Conservation (phyloP, 257 asterid genomes). For the Scutellaria galericulata region DNA sequence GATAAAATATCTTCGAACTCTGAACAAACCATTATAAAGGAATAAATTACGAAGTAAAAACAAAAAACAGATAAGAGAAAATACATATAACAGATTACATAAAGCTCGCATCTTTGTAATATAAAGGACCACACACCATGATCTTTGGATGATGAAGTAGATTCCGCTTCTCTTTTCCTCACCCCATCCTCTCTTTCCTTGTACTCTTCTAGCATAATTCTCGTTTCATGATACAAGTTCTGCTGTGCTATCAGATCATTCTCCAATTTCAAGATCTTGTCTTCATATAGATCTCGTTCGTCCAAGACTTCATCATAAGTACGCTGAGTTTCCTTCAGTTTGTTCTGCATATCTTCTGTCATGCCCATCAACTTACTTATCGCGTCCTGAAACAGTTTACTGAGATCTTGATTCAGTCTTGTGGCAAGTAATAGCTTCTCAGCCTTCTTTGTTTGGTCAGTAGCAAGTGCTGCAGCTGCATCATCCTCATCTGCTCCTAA, state of each 20-base stretch:
- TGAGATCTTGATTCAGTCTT: conserved; percentile 53
- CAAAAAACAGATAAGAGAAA: not conserved
- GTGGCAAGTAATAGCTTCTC: conserved; percentile 66
- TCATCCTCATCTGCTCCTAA: conserved; percentile 42
- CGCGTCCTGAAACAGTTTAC: conserved; percentile 48
- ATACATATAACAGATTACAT: conserved; percentile 19
- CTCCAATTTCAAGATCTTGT: conserved; percentile 63
- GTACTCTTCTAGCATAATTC: conserved; percentile 53
- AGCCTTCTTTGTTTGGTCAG: conserved; percentile 53
- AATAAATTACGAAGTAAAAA: conserved; percentile 21
- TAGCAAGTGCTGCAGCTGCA: conserved; percentile 42
- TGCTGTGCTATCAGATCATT: conserved; percentile 56
- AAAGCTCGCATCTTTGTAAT: not conserved
- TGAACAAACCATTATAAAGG: conserved; percentile 44
- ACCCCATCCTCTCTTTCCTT: conserved; percentile 50
- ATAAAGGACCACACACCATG: conserved; percentile 57
- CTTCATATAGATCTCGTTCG: conserved; percentile 62
- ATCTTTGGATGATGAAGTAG: conserved; percentile 48
- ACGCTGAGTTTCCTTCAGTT: conserved; percentile 55
- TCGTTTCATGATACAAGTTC: conserved; percentile 52
- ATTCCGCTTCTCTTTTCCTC: conserved; percentile 63
- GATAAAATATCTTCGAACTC: conserved; percentile 66
- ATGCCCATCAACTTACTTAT: conserved; percentile 45
- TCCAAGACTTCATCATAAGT: conserved; percentile 49
- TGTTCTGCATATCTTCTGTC: conserved; percentile 54